A percentile compares a stretch with the other conserved stretches of the same genome.
phyloP scores from a whole-genome alignment of 306 rosid species.

The Parietaria judaica region DNA sequence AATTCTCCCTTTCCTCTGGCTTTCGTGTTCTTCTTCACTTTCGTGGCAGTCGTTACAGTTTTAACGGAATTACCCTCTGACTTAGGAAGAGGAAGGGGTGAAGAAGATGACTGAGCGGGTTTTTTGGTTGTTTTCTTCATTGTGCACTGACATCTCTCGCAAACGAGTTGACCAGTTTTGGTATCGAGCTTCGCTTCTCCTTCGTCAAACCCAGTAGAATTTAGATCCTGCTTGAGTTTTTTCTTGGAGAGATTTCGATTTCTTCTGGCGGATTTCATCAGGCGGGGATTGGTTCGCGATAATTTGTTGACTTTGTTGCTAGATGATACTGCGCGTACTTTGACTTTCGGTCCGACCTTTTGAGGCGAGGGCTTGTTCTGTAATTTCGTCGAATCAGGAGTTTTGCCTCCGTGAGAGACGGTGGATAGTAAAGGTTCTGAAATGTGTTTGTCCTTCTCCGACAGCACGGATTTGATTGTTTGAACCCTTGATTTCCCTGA shows the following conservation, averaged over 20 bases:
- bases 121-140: constrained; percentile 37
- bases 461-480: constrained; percentile 25
- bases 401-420: background rate
- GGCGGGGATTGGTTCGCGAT: constrained; percentile 43
- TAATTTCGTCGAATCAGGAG: constrained; percentile 37
- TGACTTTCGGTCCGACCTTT: constrained; percentile 52
- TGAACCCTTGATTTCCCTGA: constrained; percentile 39
- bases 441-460: constrained; percentile 31
- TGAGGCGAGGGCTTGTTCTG: constrained; percentile 37
- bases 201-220: constrained; percentile 37
- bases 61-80: constrained; percentile 28
- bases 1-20: constrained; percentile 66
- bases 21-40: constrained; percentile 43
- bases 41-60: constrained; percentile 30
- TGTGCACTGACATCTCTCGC: constrained; percentile 78
- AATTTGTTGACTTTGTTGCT: constrained; percentile 47
- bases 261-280: constrained; percentile 56
- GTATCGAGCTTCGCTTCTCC: constrained; percentile 36
- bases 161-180: constrained; percentile 41
- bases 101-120: constrained; percentile 28
- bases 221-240: constrained; percentile 51
- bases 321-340: constrained; percentile 49
- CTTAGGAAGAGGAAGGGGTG: constrained; percentile 28
- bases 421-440: constrained; percentile 6
- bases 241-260: constrained; percentile 60